Base-by-base conservation (phyloP, 495 filamentous ascomycete species). In the Elaphomyces granulatus region DNA sequence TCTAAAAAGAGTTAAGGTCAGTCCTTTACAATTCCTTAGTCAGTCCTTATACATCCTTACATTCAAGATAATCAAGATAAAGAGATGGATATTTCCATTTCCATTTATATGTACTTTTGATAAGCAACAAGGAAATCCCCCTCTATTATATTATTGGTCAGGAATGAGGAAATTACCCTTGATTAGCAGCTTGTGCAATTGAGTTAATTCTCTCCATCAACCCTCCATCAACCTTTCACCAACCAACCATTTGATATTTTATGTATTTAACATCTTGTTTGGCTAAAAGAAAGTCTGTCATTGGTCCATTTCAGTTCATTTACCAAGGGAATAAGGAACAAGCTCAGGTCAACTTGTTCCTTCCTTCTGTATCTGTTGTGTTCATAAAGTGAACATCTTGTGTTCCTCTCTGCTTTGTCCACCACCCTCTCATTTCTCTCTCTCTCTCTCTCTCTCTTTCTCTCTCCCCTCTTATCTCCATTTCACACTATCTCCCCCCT, bases 381-480 rank as follows among this genome's bases (percentile, higher is more conserved):
- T 9, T 32, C 15, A 15, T 10, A 15, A 32, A 10, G 15, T 12
- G 30, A 10, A 10, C 30, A 32, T 3, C 3, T 12, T 32, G 30
- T 32, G 41, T 15, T 36, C 38, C 38, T 42, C 48, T 41, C 41
- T 50, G 14, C 20, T 37, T 17, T 17, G 15, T 8, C n/a, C n/a
- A 12, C 36, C 8, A 8, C n/a, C 36, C 14, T 21, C 21, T 15
- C 16, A 17, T 21, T n/a, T 43, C 41, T 37, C 15, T 32, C 18
- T 31, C 31, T 34, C 34, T 15, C 15, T 19, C 12, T 34, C n/a
- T 26, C 18, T 28, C 32, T 14, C 6, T 19, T 36, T 33, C 33
- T 41, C 36, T 34, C 35, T 38, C 44, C 35, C 19, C 46, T 12
- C 20, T 42, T 42, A 36, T 36, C 36, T 37, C 35, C 21, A 37